Evolutionary conservation across 164 flowering plant species (phyloP).

Genomic region (Aristolochia contorta): DNA sequence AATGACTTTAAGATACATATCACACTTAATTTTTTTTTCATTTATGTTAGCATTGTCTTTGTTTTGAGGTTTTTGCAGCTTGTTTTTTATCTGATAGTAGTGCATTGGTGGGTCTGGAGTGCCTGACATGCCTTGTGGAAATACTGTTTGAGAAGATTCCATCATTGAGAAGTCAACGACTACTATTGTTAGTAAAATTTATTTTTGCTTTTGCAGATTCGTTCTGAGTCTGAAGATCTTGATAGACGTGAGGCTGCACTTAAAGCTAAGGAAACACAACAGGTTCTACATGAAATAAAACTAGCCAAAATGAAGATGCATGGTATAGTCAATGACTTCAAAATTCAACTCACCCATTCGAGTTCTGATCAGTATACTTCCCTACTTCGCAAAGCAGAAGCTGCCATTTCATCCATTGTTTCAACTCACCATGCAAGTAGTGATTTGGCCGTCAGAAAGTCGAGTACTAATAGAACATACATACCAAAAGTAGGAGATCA

Average conservation of each 20-base stretch:
- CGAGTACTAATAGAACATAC: conserved; percentile 16
- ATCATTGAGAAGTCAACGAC: too few relatives aligned
- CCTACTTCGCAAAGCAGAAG: conserved; percentile 51
- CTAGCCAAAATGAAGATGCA: conserved; percentile 48
- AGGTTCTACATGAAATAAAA: conserved; percentile 36
- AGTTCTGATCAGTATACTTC: conserved; percentile 36
- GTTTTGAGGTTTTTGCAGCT: too few relatives aligned
- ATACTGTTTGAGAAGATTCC: too few relatives aligned
- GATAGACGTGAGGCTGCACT: conserved; percentile 54
- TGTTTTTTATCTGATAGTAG: neutral
- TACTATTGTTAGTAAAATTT: neutral
- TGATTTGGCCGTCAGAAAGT: conserved; percentile 14
- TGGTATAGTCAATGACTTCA: conserved; percentile 45
- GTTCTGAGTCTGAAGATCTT: conserved; percentile 61
- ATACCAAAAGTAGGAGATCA: conserved; percentile 63
- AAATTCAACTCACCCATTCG: conserved; percentile 34
- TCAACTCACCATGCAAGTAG: conserved; percentile 29
- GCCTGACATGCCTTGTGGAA: neutral
- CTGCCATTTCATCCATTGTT: conserved; percentile 55
- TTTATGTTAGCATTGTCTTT: too few relatives aligned
- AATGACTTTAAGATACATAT: too few relatives aligned
- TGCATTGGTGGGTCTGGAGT: neutral
- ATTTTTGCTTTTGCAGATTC: conserved; percentile 35
- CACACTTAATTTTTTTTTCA: too few relatives aligned
- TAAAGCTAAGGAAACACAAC: conserved; percentile 43